These are phyloP conservation scores for Chloranthus sessilifolius DNA, from an alignment of 164 flowering plant species.

Conservation along the genomic window DNA sequence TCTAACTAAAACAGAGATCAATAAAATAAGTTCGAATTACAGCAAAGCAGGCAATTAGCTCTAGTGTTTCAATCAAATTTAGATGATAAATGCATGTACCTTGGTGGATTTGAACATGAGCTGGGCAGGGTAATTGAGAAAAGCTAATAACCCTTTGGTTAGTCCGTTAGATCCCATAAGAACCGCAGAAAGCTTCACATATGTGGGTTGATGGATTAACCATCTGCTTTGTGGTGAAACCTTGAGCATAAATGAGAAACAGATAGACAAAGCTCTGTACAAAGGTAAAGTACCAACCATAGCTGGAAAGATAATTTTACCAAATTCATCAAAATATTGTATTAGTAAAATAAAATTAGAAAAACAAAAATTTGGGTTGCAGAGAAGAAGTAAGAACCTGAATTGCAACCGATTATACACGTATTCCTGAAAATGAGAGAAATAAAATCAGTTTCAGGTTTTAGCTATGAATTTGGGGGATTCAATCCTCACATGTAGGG, in stretches of 20 bases:
- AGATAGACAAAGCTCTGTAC: conserved; percentile 83
- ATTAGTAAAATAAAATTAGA: too few species aligned
- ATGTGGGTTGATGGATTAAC: conserved; percentile 81
- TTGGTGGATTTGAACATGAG: conserved; percentile 96
- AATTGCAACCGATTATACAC: too few species aligned
- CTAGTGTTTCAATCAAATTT: too few species aligned
- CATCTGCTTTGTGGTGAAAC: conserved; percentile 82
- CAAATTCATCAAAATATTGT: conserved; percentile 6
- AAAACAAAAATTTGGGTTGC: too few species aligned
- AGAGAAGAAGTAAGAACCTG: too few species aligned
- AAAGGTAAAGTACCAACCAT: conserved; percentile 96
- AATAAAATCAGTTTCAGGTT: too few species aligned
- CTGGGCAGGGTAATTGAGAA: conserved; percentile 89
- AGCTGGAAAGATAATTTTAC: conserved; percentile 39
- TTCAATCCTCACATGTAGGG: too few species aligned
- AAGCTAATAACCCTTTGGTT: conserved; percentile 88
- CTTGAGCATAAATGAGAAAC: conserved; percentile 61
- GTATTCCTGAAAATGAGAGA: too few species aligned
- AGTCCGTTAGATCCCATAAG: conserved; percentile 93
- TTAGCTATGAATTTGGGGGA: too few species aligned
- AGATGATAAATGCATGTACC: conserved; percentile 40
- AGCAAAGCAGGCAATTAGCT: too few species aligned
- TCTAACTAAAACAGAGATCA: too few species aligned
- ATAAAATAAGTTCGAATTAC: too few species aligned
- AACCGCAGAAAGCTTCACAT: conserved; percentile 75